These are phyloP conservation scores for Epicoccum nigrum DNA, from an alignment of 2,329 filamentous ascomycete species.

Conservation along the genomic window DNA sequence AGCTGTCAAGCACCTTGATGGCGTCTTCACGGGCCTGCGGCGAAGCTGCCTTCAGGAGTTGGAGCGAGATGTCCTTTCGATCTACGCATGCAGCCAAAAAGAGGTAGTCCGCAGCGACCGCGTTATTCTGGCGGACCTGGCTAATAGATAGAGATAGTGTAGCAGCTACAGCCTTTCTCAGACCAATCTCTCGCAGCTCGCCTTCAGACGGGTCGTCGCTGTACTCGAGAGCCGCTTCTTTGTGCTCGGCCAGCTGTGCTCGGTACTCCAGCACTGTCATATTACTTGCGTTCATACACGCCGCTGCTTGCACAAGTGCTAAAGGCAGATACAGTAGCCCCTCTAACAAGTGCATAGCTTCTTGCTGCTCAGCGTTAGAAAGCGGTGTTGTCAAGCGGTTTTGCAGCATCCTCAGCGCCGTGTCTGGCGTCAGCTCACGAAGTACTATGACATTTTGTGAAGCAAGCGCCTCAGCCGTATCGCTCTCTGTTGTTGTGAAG, in stretches of 20 bases:
- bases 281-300: conserved; percentile 17
- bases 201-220: too few relatives aligned
- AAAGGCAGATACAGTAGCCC: conserved; percentile 27
- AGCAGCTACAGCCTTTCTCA: conserved; percentile 48
- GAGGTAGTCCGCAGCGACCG: too few relatives aligned
- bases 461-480: conserved; percentile 19
- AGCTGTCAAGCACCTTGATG: too few relatives aligned
- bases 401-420: conserved; percentile 26
- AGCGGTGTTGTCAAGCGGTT: conserved; percentile 15
- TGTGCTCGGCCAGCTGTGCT: conserved; percentile 15
- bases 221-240: conserved; percentile 43
- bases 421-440: conserved; percentile 18
- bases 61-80: too few relatives aligned
- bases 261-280: conserved; percentile 21
- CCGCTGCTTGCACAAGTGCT: conserved; percentile 26
- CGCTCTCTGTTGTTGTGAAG: conserved; percentile 25
- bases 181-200: conserved; percentile 36
- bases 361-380: conserved; percentile 13
- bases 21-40: too few relatives aligned
- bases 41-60: too few relatives aligned
- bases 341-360: conserved; percentile 12
- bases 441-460: conserved; percentile 23
- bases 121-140: too few relatives aligned
- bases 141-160: too few relatives aligned
- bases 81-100: too few relatives aligned